These are phyloP conservation scores for Coix lacrymajobi DNA, from an alignment of 176 grass and related monocot species.

Conservation along the genomic window DNA sequence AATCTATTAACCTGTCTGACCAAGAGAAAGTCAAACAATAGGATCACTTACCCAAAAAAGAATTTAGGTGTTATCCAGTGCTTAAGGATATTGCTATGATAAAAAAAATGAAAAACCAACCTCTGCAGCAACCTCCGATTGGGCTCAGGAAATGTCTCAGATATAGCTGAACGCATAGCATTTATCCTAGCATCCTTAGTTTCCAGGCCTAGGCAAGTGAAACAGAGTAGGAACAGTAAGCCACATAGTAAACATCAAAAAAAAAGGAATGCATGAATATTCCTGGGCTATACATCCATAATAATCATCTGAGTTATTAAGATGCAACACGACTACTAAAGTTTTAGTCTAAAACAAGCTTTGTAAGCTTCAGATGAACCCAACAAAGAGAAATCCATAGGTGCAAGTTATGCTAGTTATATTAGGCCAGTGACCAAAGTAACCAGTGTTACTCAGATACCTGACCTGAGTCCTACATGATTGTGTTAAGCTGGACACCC, in stretches of 20 bases:
- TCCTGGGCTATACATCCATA: background rate
- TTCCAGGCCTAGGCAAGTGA: conserved; percentile 66
- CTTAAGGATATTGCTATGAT: background rate
- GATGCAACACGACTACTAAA: background rate
- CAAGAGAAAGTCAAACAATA: background rate
- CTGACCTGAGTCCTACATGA: background rate
- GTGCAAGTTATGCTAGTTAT: background rate
- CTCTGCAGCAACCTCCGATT: conserved; percentile 85
- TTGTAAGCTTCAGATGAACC: background rate
- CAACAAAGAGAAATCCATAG: background rate
- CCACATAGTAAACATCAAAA: conserved; percentile 6
- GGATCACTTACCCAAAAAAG: background rate
- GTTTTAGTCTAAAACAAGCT: background rate
- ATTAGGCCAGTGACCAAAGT: background rate
- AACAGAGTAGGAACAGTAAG: conserved; percentile 24
- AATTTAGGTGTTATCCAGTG: background rate
- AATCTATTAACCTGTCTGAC: background rate
- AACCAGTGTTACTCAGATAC: background rate
- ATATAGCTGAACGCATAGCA: conserved; percentile 89
- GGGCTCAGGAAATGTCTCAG: conserved; percentile 97
- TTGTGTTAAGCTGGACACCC: background rate
- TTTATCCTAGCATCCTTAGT: conserved; percentile 68
- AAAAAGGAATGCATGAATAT: background rate
- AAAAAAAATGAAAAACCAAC: conserved; percentile 33
- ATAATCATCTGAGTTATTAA: background rate